Conservation (phyloP, 1,139 yeast species). For the Yamadazyma diddensiae region DNA sequence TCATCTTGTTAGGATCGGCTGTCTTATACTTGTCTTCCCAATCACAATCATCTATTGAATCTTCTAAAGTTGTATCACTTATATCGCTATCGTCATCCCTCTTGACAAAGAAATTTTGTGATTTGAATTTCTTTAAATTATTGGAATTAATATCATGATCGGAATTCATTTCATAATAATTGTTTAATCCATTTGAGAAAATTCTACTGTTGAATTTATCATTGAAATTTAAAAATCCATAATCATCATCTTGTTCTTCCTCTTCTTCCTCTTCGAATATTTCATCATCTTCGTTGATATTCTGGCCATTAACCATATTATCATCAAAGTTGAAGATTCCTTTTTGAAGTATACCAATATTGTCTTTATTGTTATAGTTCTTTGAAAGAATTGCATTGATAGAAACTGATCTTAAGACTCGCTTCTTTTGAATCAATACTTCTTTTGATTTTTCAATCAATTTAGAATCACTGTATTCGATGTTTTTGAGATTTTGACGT, state of each 20-base stretch:
- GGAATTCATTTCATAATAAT: conserved; percentile 23
- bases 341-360: conserved; percentile 19
- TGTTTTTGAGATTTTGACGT: conserved; percentile 27
- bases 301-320: conserved; percentile 11
- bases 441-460: conserved; percentile 45
- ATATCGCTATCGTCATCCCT: conserved; percentile 14
- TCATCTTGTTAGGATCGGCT: conserved; percentile 7
- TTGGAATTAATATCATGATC: conserved; percentile 17
- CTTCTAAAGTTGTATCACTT: conserved; percentile 7
- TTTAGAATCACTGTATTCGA: conserved; percentile 55
- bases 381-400: conserved; percentile 40
- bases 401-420: conserved; percentile 45
- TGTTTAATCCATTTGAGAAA: conserved; percentile 28
- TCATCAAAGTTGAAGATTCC: conserved; percentile 17
- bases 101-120: conserved; percentile 29
- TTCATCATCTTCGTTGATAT: conserved; percentile 15
- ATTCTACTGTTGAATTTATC: conserved; percentile 28
- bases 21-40: conserved; percentile 14
- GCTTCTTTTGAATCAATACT: conserved; percentile 41
- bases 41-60: conserved; percentile 15
- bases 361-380: conserved; percentile 20
- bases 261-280: conserved; percentile 7
- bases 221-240: conserved; percentile 34
- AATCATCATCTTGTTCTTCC: conserved; percentile 19
- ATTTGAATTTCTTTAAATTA: conserved; percentile 35